phyloP scores from a whole-genome alignment of 768 basidiomycete species.

The Glaciozyma martinii region DNA sequence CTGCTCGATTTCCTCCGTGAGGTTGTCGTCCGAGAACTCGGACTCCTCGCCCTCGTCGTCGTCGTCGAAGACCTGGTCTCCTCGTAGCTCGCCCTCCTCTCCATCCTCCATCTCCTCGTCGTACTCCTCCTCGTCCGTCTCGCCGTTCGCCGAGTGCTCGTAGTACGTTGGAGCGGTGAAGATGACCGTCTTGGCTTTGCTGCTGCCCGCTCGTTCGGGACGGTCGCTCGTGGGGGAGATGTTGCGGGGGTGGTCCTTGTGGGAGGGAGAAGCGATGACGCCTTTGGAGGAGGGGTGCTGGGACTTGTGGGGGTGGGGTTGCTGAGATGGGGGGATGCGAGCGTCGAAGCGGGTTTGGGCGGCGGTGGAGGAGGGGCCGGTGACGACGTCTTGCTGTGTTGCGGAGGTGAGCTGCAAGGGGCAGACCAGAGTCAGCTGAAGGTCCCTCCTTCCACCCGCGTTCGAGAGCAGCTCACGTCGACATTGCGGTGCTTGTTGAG shows the following conservation, averaged over 20 bases:
- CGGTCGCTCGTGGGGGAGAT: conserved; percentile 15
- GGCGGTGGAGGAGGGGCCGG: conserved; percentile 41
- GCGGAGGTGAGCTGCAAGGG: conserved; percentile 57
- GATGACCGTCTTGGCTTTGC: conserved; percentile 46
- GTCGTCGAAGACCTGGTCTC: conserved; percentile 9
- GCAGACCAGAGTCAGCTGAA: not conserved
- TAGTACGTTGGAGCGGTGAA: conserved; percentile 56
- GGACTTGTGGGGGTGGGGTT: conserved; percentile 32
- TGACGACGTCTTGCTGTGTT: conserved; percentile 59
- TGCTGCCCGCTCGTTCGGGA: conserved; percentile 6
- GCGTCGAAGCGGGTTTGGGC: conserved; percentile 25
- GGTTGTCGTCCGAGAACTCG: conserved; percentile 28
- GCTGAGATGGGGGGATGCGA: conserved; percentile 28
- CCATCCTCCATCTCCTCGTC: conserved; percentile 29
- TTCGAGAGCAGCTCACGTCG: conserved; percentile 50
- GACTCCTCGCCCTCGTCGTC: conserved; percentile 17
- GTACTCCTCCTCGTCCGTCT: conserved; percentile 48
- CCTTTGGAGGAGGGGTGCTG: conserved; percentile 47
- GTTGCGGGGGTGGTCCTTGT: conserved; percentile 33
- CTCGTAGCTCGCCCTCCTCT: conserved; percentile 5
- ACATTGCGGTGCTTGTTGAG: conserved; percentile 96
- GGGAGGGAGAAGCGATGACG: conserved; percentile 24
- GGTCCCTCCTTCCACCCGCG: not conserved
- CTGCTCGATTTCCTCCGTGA: conserved; percentile 14
- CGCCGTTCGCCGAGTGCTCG: conserved; percentile 40